These are phyloP conservation scores for Ustilago tritici DNA, from an alignment of 1,284 basidiomycete species.

Conservation along the genomic window DNA sequence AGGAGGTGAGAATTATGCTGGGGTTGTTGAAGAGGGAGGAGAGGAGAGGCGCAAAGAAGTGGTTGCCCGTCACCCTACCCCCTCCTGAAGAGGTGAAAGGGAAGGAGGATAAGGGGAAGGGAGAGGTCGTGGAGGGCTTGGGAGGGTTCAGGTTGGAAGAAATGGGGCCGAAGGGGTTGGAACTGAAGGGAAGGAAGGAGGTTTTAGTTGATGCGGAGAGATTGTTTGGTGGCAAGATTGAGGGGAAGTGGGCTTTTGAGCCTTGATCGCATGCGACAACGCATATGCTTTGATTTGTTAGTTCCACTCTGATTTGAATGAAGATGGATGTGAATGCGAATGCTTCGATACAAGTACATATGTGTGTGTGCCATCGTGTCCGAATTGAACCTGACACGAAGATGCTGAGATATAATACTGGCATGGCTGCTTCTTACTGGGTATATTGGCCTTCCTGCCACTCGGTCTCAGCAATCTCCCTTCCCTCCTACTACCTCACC, in stretches of 20 bases:
- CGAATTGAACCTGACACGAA: neutral
- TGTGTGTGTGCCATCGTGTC: neutral
- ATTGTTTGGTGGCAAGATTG: conserved; percentile 33
- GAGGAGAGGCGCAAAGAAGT: conserved; percentile 23
- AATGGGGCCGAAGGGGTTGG: conserved; percentile 49
- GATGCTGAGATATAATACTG: neutral
- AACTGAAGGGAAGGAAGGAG: conserved; percentile 44
- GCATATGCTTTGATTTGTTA: neutral
- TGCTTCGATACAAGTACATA: conserved; percentile 4
- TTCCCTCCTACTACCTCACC: neutral
- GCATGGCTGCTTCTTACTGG: neutral
- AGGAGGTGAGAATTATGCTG: conserved; percentile 25
- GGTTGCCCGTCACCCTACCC: conserved; percentile 30
- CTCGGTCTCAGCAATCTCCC: neutral
- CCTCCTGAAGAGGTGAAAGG: conserved; percentile 1
- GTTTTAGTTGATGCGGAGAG: conserved; percentile 38
- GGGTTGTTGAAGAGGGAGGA: conserved; percentile 30
- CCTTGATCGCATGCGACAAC: neutral
- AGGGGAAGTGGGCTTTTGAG: conserved; percentile 37
- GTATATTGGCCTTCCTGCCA: neutral
- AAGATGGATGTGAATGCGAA: neutral
- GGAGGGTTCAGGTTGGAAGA: conserved; percentile 53
- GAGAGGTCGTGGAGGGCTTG: conserved; percentile 13
- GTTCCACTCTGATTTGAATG: neutral
- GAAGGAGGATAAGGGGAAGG: neutral